Conservation (phyloP, 441 rosid genomes). For the Corymbia calophylla region DNA sequence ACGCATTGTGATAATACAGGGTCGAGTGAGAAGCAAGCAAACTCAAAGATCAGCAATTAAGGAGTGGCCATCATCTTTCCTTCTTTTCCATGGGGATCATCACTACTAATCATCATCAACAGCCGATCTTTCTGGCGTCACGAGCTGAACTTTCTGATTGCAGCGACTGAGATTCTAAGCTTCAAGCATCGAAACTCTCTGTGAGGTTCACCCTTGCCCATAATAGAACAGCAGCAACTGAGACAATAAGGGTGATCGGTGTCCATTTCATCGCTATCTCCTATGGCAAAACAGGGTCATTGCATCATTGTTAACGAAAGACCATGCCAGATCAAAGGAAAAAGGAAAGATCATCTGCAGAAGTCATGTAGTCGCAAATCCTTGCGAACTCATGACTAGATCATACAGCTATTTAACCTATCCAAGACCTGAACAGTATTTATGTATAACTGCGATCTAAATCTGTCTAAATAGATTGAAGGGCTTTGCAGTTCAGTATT, state of each 20-base stretch:
- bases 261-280: constrained; percentile 51
- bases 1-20: neutral
- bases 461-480: neutral
- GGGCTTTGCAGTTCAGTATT: neutral
- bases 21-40: neutral
- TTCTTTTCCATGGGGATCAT: neutral
- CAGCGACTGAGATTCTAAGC: neutral
- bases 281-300: constrained; percentile 9
- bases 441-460: neutral
- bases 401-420: neutral
- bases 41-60: neutral
- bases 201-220: constrained; percentile 25
- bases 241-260: constrained; percentile 27
- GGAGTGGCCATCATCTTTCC: neutral
- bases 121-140: neutral
- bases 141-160: neutral
- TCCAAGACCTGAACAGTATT: neutral
- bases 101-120: neutral
- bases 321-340: neutral
- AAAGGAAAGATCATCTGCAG: neutral
- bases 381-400: neutral
- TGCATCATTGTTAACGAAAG: neutral
- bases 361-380: neutral
- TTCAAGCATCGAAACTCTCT: constrained; percentile 27
- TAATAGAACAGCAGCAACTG: constrained; percentile 27